Evolutionary conservation across 1,284 basidiomycete genomes (phyloP), one percentile per base, ranked within the genome.

Genomic region (Apiotrichum gamsii): DNA sequence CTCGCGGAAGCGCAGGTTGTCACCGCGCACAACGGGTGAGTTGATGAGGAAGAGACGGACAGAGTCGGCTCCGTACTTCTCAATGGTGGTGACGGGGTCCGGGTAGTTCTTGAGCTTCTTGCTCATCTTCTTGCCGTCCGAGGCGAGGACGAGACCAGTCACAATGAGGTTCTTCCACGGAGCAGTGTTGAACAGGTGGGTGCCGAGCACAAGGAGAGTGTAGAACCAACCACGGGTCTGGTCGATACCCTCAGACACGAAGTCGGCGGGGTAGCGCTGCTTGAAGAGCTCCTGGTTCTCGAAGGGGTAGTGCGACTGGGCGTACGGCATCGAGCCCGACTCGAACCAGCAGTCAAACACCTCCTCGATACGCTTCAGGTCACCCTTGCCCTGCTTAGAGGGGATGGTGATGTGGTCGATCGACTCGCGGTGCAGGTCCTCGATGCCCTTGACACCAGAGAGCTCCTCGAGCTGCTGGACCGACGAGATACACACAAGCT

Each of bases 331-430:
- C 66, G 91, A 94, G 74, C 95, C 95, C 8, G 94, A 97, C 76
- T 99, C 95, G 70, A 99, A 98, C 95, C 95, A 99, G 70, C 95
- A 99, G 72, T 99, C 95, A 70, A 99, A 98, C 25, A 99, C 91
- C 72, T 97, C 95, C 52, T 96, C 90, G 16, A 97, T 80, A 50
- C 94, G 83, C 71, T 81, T 88, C 35, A 99, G 76, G 18, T 75
- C 72, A n/a, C 94, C 95, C 66, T 93, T 95, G 54, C 93, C 94
- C 70, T 83, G 74, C 66, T 85, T 78, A 28, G 91, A 96, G 5
- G 94, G 95, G 62, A 98, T 97, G 48, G 89, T 93, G 75, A 99
- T 89, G 65, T 88, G 81, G 72, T 97, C 93, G 61, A 98, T 91
- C 67, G 83, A 89, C 58, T 98, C 91, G 49, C 91, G 79, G 74